Evolutionary conservation across 768 basidiomycete genomes (phyloP), one percentile per base, ranked within the genome.

Genomic region (Rhizopogon rudus): DNA sequence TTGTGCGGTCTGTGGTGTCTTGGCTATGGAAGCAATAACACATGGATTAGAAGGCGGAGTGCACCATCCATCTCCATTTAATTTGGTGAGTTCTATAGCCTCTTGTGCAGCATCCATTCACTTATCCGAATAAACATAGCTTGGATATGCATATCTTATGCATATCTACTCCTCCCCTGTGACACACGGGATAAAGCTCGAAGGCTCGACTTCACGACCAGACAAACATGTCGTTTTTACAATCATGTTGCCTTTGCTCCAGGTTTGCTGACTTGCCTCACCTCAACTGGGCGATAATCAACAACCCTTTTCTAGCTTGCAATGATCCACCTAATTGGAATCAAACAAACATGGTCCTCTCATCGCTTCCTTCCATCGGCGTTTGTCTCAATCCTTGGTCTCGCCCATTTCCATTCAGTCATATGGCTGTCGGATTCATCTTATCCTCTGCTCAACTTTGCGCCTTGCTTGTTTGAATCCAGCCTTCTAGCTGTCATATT

Each of bases 61-160:
- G 58, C 71, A 73, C 40, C 81, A 77, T 52, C 73, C 81, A 7
- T 78, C 85, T 3, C 85, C 86, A 0, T 88, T 88, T 67, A 90
- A 90, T 61, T 64, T 91, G 59, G 88, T 90, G 62, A 85, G 73
- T 25, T 25, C 17, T 56, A 60, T 31, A 54, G 40, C 51, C 5
- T n/a, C 35, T 13, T 35, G 43, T 57, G 48, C 46, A 44, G 45
- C n/a, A 46, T 49, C 41, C 33, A 48, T 54, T 61, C 28, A 58
- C 56, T 52, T 40, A 61, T 42, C 40, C 33, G 43, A 46, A 2
- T 41, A 9, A 31, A 59, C 12, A 12, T 37, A 89, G 88, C 81
- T 90, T 58, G 87, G 85, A 20, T 91, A 90, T 60, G 83, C 87
- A 1, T 89, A 90, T 67, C 75, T 89, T 33, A 69, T 91, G 17